A percentile compares a stretch with the other conserved stretches of the same genome.
Evolutionary conservation across 257 asterid species (phyloP).

Genomic region (Solanum peruvianum): DNA sequence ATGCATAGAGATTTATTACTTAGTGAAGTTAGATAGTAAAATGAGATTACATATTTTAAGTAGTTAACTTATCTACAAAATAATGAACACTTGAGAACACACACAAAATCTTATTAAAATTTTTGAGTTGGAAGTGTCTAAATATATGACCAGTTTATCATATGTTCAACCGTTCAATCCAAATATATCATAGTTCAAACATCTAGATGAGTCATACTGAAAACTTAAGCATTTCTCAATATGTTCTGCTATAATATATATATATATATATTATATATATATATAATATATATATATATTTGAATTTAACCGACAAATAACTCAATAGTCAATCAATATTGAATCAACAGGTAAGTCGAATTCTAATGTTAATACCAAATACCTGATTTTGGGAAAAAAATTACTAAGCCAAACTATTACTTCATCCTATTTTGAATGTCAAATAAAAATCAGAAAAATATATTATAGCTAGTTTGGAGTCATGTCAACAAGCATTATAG

Average conservation of each 20-base stretch:
- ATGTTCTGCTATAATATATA: neutral
- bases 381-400: accelerated
- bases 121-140: neutral
- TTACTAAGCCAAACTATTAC: neutral
- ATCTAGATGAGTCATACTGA: neutral
- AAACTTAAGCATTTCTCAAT: neutral
- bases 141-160: neutral
- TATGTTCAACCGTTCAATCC: neutral
- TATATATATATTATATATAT: no score
- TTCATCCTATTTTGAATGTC: neutral
- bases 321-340: neutral
- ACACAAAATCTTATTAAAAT: neutral
- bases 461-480: neutral
- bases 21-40: neutral
- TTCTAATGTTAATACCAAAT: accelerated
- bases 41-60: neutral
- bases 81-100: neutral
- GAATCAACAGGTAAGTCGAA: no score
- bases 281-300: no score
- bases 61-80: neutral
- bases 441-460: neutral
- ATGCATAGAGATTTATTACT: neutral
- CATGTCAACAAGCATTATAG: neutral
- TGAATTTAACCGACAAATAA: no score
- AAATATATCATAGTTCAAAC: neutral